Base-by-base conservation (phyloP, 106 monocot species). In the Dendrobium officinale region DNA sequence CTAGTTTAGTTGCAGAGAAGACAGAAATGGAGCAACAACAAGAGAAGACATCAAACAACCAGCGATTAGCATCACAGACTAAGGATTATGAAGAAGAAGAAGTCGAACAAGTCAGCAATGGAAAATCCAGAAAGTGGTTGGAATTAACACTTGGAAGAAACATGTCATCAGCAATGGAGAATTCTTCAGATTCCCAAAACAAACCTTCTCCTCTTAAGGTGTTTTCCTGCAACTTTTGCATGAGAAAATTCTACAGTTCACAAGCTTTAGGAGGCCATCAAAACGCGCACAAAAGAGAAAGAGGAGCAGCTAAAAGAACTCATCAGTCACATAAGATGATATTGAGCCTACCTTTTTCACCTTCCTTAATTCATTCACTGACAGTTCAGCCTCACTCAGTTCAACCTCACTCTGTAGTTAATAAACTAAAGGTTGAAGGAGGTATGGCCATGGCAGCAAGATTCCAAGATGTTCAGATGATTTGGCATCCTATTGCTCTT, bases 161-260 rank as follows among this genome's bases (percentile, higher is more conserved):
- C 19, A 67, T 10, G 40, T 81, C 83, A 67, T 51, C 80, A 48
- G 49, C 43, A 48, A 73, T 47, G 11, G 51, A 41, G 20, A 59
- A 72, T 18, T 81, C 58, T 67, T 80, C 85, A 8, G 81, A 68
- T 19, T 24, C 83, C 48, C 31, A 19, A 9, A 33, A 37, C 51
- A 82, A 72, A 13, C 26, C 72, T 3, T 27, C 81, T 43, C 77
- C 89, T 6, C 68, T 77, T n/a, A 91, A 93, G 82, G 72, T 90
- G 58, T 93, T 91, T 78, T 89, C 93, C 22, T 93, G 93, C 81
- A 91, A 93, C 84, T 93, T 93, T 84, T 93, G 93, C 87, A 77
- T 79, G 89, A 87, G 91, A 58, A 93, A 93, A 75, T 93, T 93
- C 86, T 89, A 81, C 79, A 93, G 91, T 81, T 93, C 91, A 9